These are phyloP conservation scores for Paecilomyces sp. DNA, from an alignment of 2,329 filamentous ascomycete genomes.

Conservation along the genomic window DNA sequence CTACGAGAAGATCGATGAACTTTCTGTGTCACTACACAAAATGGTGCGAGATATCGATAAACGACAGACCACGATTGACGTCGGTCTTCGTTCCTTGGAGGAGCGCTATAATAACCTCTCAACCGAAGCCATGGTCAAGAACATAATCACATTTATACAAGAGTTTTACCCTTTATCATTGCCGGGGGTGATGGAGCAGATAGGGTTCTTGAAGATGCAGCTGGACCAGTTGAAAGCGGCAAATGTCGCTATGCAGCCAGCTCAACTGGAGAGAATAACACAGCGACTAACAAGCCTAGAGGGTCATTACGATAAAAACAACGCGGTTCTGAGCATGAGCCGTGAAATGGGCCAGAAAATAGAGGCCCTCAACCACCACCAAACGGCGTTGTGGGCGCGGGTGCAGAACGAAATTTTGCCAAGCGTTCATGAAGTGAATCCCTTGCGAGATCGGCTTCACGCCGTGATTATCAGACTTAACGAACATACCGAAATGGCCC, in stretches of 20 bases:
- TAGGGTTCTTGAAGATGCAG: conserved; percentile 10
- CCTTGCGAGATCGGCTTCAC: neutral
- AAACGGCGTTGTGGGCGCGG: neutral
- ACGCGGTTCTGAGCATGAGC: neutral
- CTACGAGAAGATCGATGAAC: neutral
- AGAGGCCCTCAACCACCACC: neutral
- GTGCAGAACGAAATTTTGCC: neutral
- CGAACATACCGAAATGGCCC: neutral
- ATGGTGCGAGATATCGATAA: conserved; percentile 5
- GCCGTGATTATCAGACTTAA: conserved; percentile 4
- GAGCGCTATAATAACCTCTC: conserved; percentile 44
- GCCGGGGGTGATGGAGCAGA: conserved; percentile 13
- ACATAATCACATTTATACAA: conserved; percentile 26
- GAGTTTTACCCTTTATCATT: conserved; percentile 27
- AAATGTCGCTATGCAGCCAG: conserved; percentile 1
- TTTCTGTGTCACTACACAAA: conserved; percentile 2
- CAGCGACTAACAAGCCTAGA: neutral
- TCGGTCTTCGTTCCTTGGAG: conserved; percentile 35
- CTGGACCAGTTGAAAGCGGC: conserved; percentile 4
- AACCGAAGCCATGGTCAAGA: conserved; percentile 27
- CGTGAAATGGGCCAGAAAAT: neutral
- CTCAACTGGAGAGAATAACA: conserved; percentile 1
- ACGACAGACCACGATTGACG: conserved; percentile 9
- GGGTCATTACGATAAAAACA: neutral
- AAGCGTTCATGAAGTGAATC: conserved; percentile 4